A percentile compares a stretch with the other conserved stretches of the same genome.
Conservation (phyloP, 2,329 filamentous ascomycete species). For the Aureobasidium mangrovei region DNA sequence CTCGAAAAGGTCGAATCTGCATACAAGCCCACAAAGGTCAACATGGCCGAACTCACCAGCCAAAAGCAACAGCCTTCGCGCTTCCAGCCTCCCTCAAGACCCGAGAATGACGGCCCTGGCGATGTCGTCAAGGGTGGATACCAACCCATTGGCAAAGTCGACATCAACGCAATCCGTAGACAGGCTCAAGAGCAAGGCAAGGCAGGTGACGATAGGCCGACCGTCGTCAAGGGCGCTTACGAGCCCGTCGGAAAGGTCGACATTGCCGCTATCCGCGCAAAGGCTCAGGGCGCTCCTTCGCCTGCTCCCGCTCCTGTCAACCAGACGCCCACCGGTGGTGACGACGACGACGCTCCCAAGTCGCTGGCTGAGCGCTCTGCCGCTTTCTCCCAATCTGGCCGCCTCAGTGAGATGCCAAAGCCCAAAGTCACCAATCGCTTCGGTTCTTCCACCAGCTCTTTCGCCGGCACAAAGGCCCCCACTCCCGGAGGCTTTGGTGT, state of each 20-base stretch:
- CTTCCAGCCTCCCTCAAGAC: conserved; percentile 39
- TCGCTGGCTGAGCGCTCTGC: conserved; percentile 67
- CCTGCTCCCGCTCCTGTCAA: conserved; percentile 32
- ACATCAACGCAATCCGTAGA: conserved; percentile 81
- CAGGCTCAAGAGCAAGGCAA: conserved; percentile 54
- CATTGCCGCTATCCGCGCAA: conserved; percentile 84
- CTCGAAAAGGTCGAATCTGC: conserved; percentile 87
- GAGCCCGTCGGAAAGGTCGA: conserved; percentile 95
- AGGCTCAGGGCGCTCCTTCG: conserved; percentile 53
- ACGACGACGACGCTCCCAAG: conserved; percentile 45
- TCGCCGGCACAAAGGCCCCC: conserved; percentile 83
- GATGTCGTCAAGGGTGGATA: conserved; percentile 80
- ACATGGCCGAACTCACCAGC: conserved; percentile 75
- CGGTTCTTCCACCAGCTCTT: conserved; percentile 56
- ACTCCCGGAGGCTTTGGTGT: conserved; percentile 60
- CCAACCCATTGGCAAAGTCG: conserved; percentile 93
- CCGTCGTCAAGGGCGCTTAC: conserved; percentile 83
- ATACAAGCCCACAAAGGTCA: conserved; percentile 92
- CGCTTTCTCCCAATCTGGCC: conserved; percentile 66
- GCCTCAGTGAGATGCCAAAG: conserved; percentile 81
- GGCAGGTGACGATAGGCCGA: conserved; percentile 64
- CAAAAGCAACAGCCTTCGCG: conserved; percentile 61
- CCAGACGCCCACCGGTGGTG: conserved; percentile 32
- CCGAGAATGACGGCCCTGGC: conserved; percentile 35
- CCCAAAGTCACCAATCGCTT: conserved; percentile 93